Evolutionary conservation across 176 grass and related monocot species (phyloP).

Genomic region (Phoenix roebelenii): DNA sequence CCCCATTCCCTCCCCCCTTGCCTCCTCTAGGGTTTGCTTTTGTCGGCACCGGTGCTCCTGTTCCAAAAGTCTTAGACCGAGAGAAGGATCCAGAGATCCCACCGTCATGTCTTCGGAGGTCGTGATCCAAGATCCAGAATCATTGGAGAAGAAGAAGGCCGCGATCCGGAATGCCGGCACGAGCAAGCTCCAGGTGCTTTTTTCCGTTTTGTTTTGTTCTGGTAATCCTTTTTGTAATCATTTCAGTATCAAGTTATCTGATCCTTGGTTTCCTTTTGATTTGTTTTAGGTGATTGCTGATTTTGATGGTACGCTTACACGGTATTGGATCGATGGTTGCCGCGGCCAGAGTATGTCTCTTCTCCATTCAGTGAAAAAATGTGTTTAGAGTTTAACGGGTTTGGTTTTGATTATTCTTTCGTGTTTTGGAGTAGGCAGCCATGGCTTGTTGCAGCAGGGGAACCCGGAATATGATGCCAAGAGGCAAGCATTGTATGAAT

Average conservation of each 20-base stretch:
- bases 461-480: conserved; percentile 65
- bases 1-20: too few relatives aligned
- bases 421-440: conserved; percentile 40
- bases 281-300: conserved; percentile 74
- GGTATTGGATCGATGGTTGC: conserved; percentile 70
- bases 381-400: background rate
- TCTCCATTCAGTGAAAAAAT: background rate
- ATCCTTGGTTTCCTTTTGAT: background rate
- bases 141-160: conserved; percentile 25
- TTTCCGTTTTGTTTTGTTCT: background rate
- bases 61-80: too few relatives aligned
- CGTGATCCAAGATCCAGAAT: conserved; percentile 6
- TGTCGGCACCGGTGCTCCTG: too few relatives aligned
- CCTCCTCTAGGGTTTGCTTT: too few relatives aligned
- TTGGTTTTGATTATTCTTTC: conserved; percentile 7
- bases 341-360: conserved; percentile 70
- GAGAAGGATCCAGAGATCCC: too few relatives aligned
- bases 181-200: conserved; percentile 13
- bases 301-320: conserved; percentile 86
- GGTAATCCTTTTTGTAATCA: background rate
- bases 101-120: conserved; percentile 1
- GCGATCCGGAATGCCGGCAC: conserved; percentile 19
- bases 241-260: background rate
- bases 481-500: conserved; percentile 71
- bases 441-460: conserved; percentile 76